Conservation (phyloP, 805 yeast species). For the Ogataea pignaliae region DNA sequence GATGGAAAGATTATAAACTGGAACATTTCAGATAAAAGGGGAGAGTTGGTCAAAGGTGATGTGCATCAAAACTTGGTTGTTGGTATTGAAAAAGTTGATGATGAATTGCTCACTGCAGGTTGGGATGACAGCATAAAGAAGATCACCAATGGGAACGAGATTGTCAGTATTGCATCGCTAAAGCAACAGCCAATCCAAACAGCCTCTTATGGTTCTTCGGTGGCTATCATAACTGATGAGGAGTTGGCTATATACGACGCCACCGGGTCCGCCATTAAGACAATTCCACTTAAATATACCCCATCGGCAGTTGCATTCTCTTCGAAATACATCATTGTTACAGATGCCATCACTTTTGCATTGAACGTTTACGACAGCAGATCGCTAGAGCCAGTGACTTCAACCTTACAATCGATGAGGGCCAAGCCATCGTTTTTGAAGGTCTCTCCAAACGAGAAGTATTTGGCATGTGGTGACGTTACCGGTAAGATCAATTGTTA, state of each 20-base stretch:
- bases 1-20: slow-evolving; percentile 75
- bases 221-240: slow-evolving; percentile 44
- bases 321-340: slow-evolving; percentile 42
- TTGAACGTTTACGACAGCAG: slow-evolving; percentile 35
- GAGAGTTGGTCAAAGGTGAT: slow-evolving; percentile 32
- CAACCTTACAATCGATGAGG: slow-evolving; percentile 39
- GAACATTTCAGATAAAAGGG: slow-evolving; percentile 38
- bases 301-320: slow-evolving; percentile 46
- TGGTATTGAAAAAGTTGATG: slow-evolving; percentile 35
- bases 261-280: slow-evolving; percentile 27
- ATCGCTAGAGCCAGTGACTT: slow-evolving; percentile 9
- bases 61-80: slow-evolving; percentile 67
- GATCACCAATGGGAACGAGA: slow-evolving; percentile 22
- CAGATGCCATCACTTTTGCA: slow-evolving; percentile 37
- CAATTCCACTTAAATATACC: slow-evolving; percentile 31
- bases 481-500: slow-evolving; percentile 83
- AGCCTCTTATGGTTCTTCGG: slow-evolving; percentile 31
- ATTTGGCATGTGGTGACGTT: slow-evolving; percentile 79
- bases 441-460: slow-evolving; percentile 65
- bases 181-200: slow-evolving; percentile 48
- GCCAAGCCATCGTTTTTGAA: slow-evolving; percentile 59
- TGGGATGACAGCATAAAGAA: slow-evolving; percentile 82
- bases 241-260: slow-evolving; percentile 31
- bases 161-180: slow-evolving; percentile 29
- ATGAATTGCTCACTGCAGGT: slow-evolving; percentile 41